phyloP scores from a whole-genome alignment of 257 asterid genomes.

The Lantana camara region DNA sequence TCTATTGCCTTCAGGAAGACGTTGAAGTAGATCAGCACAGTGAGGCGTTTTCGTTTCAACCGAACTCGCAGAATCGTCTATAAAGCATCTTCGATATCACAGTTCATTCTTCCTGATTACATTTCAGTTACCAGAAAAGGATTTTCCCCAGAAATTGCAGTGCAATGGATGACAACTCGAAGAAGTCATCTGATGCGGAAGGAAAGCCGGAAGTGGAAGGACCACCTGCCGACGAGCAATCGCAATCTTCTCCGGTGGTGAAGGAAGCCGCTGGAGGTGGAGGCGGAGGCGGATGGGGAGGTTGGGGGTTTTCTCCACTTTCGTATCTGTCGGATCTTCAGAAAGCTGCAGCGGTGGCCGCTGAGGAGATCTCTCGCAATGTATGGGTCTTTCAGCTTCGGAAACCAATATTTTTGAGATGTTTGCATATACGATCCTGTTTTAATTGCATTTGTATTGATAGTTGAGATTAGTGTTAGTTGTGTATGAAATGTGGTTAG shows the following conservation, averaged over 20 bases:
- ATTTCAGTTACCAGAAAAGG: not conserved
- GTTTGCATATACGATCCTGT: not conserved
- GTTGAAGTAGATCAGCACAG: slow-evolving; percentile 23
- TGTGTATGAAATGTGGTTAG: not conserved
- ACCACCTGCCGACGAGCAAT: slow-evolving; percentile 22
- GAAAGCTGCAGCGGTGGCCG: slow-evolving; percentile 77
- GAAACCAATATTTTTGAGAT: not conserved
- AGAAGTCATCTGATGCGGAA: slow-evolving; percentile 47
- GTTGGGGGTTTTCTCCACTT: slow-evolving; percentile 78
- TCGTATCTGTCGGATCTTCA: slow-evolving; percentile 84
- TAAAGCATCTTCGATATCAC: not conserved
- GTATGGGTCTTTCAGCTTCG: slow-evolving; percentile 18
- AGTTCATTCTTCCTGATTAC: not conserved
- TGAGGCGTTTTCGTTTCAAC: slow-evolving; percentile 22
- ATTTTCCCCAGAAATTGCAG: slow-evolving; percentile 14
- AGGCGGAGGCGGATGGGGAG: slow-evolving; percentile 74
- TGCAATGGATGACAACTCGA: slow-evolving; percentile 56
- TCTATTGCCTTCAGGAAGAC: slow-evolving; percentile 32
- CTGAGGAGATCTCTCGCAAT: slow-evolving; percentile 92
- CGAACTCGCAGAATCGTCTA: too few relatives aligned
- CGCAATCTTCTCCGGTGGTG: slow-evolving; percentile 32
- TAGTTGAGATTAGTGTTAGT: not conserved
- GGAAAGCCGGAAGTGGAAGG: slow-evolving; percentile 37
- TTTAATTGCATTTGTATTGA: not conserved
- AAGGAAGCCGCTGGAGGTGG: slow-evolving; percentile 35